phyloP scores from a whole-genome alignment of 108 stramenopile genomes.

The Skeletonema costatum region DNA sequence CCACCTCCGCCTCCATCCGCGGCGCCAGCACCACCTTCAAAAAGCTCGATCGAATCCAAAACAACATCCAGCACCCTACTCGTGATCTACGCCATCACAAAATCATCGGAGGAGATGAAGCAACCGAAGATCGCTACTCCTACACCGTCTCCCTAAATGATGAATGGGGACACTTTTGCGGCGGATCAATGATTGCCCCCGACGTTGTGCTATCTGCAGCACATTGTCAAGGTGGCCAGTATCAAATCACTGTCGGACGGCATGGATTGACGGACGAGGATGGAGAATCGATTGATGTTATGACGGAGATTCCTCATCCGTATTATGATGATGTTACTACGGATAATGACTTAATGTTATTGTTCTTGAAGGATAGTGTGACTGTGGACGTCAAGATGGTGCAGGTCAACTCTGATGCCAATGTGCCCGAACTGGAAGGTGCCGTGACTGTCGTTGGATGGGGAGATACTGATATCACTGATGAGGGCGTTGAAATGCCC shows the following conservation, averaged over 20 bases:
- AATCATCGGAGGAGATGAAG: conserved; percentile 30
- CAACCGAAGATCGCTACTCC: conserved; percentile 17
- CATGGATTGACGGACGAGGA: conserved; percentile 11
- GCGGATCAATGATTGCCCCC: conserved; percentile 25
- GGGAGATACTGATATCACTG: conserved; percentile 30
- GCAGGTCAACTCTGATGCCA: conserved; percentile 38
- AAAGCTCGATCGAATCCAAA: background rate
- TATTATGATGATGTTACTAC: conserved; percentile 1
- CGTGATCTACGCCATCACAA: conserved; percentile 11
- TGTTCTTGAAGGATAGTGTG: conserved; percentile 4
- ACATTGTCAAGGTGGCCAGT: conserved; percentile 1
- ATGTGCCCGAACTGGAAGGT: conserved; percentile 27
- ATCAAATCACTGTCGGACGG: conserved; percentile 14
- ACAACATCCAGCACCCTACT: background rate
- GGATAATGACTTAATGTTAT: conserved; percentile 29
- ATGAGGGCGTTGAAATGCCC: background rate
- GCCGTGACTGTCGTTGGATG: conserved; percentile 56
- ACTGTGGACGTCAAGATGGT: conserved; percentile 7
- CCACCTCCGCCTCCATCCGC: background rate
- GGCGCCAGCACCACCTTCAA: background rate
- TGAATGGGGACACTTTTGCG: conserved; percentile 20
- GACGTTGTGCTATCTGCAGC: conserved; percentile 10
- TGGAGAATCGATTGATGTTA: conserved; percentile 23
- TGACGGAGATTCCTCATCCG: conserved; percentile 11
- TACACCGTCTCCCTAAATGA: conserved; percentile 31